These are phyloP conservation scores for Cyberlindnera veronae DNA, from an alignment of 805 yeast genomes.

Conservation along the genomic window DNA sequence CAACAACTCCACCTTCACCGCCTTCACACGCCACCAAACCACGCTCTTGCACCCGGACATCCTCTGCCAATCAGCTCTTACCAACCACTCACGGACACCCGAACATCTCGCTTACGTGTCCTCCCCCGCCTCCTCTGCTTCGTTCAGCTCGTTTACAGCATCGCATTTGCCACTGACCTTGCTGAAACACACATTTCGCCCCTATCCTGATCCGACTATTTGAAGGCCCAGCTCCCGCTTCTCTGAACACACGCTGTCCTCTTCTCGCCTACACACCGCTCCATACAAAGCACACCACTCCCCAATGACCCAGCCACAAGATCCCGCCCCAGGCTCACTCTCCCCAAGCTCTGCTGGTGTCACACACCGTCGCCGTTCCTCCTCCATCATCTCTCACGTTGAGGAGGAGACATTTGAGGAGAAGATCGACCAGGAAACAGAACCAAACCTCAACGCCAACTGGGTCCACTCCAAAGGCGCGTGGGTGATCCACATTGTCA, in stretches of 20 bases:
- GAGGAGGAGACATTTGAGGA: conserved; percentile 92
- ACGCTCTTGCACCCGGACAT: background rate
- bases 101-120: background rate
- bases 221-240: background rate
- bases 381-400: conserved; percentile 86
- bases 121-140: background rate
- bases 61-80: too few relatives aligned
- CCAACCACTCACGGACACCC: background rate
- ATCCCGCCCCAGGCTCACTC: conserved; percentile 19
- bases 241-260: background rate
- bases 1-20: background rate
- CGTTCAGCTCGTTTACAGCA: background rate
- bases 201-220: background rate
- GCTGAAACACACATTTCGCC: background rate
- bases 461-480: conserved; percentile 98
- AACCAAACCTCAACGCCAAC: conserved; percentile 87
- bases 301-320: conserved; percentile 11
- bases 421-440: conserved; percentile 82
- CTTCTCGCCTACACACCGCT: background rate
- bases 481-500: conserved; percentile 88
- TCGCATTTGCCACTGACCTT: background rate
- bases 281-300: background rate
- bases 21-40: background rate
- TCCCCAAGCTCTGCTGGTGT: conserved; percentile 18
- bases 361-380: conserved; percentile 65